phyloP scores from a whole-genome alignment of 1,284 basidiomycete genomes.

The Ustilago nuda region DNA sequence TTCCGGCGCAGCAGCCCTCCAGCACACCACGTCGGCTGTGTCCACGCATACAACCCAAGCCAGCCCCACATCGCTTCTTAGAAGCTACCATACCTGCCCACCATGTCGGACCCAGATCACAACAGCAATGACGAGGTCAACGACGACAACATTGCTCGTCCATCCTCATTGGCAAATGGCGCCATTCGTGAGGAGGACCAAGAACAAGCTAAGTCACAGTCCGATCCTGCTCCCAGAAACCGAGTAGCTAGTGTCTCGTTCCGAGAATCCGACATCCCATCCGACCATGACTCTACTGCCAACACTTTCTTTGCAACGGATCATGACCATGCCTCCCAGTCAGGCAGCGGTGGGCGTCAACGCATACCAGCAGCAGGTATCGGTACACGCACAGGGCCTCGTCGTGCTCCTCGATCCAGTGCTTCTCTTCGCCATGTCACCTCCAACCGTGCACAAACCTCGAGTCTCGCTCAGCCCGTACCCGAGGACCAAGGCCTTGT shows the following conservation, averaged over 20 bases:
- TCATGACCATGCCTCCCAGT: not conserved
- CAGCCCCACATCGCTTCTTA: not conserved
- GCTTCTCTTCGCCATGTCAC: conserved; percentile 60
- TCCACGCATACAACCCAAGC: not conserved
- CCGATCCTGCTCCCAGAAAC: conserved; percentile 9
- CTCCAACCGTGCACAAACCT: conserved; percentile 30
- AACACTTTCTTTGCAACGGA: not conserved
- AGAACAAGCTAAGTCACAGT: conserved; percentile 3
- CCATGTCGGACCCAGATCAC: conserved; percentile 13
- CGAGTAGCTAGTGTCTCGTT: conserved; percentile 27
- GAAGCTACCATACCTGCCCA: not conserved
- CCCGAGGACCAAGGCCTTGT: conserved; percentile 50
- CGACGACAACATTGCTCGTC: not conserved
- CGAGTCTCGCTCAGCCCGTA: conserved; percentile 47
- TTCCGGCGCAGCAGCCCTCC: not conserved
- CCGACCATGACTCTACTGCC: conserved; percentile 4
- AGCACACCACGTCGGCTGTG: not conserved
- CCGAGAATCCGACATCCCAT: conserved; percentile 18
- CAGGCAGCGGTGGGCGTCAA: conserved; percentile 10
- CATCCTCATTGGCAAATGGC: conserved; percentile 10
- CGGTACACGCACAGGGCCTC: conserved; percentile 57
- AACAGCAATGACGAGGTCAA: not conserved
- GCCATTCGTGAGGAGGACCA: conserved; percentile 26
- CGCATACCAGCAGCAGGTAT: conserved; percentile 54
- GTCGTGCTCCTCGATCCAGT: conserved; percentile 53